Conservation (phyloP, 768 basidiomycete genomes). For the Boletus rex-veris region DNA sequence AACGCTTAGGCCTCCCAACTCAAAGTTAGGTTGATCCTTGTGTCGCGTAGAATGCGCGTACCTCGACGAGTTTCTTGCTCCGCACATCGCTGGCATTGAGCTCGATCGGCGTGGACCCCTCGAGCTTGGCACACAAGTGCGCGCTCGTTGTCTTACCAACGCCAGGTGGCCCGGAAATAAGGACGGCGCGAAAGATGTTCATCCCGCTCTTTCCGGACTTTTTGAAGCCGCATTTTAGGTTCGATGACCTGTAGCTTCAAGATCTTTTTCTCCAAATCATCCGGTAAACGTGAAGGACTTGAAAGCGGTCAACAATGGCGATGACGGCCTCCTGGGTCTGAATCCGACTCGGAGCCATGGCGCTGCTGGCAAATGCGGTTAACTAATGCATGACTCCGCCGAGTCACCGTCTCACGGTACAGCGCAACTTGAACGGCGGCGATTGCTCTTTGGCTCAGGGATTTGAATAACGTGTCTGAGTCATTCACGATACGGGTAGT, state of each 20-base stretch:
- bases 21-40: too few species aligned
- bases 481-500: too few species aligned
- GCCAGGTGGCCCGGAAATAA: slow-evolving; percentile 93
- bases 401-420: too few species aligned
- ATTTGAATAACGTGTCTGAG: too few species aligned
- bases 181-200: slow-evolving; percentile 81
- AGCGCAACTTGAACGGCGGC: too few species aligned
- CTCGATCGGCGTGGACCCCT: slow-evolving; percentile 90
- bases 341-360: too few species aligned
- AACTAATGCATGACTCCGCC: too few species aligned
- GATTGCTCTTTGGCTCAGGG: too few species aligned
- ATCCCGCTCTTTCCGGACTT: slow-evolving; percentile 91
- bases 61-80: slow-evolving; percentile 97
- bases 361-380: too few species aligned
- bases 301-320: too few species aligned
- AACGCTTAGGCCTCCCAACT: too few species aligned
- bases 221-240: slow-evolving; percentile 76
- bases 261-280: neutral
- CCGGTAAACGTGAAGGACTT: neutral
- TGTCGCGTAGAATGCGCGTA: slow-evolving; percentile 20
- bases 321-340: too few species aligned
- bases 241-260: slow-evolving; percentile 55
- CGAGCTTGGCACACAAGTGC: slow-evolving; percentile 87
- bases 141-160: slow-evolving; percentile 98
- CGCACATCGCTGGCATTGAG: slow-evolving; percentile 94